Evolutionary conservation across 257 asterid genomes (phyloP), one percentile per base, ranked within the genome.

Genomic region (Plectranthus barbatus): DNA sequence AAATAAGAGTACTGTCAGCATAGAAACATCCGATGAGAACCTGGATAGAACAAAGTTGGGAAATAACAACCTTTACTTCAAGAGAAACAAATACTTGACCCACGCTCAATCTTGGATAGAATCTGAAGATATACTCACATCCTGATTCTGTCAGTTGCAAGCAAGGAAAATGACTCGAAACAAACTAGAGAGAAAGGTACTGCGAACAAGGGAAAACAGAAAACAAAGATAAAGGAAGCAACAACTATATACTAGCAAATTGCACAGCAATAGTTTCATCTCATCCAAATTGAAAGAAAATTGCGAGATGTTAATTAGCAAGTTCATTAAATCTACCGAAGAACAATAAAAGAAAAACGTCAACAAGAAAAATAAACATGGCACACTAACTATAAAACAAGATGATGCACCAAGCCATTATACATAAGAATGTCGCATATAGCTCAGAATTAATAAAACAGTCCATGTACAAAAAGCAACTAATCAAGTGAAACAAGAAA

Each of bases 61-160:
- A 54, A 51, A 68, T 53, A 45, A 65, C 60, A 67, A 85, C 99
- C 99, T 90, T 84, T 60, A 80, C 79, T 67, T 85, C 95, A 63
- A 83, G 70, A 72, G 57, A 80, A 64, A 79, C 77, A 44, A 90
- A 72, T 45, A 82, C 79, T 56, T 82, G 84, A 31, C 91, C 95
- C 86, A 93, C 54, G 71, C 68, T 87, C 84, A 90, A 51, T 76
- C 75, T 77, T 15, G 99, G 97, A 72, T 72, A 90, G 76, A 80
- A 93, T 77, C 99, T 93, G 89, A 77, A 78, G 17, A 59, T 18
- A 57, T 21, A 14, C 29, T 37, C 59, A 71, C 36, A 39, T 24
- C 57, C 60, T 62, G 50, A 46, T n/a, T 37, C 14, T 73, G 60
- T 76, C 71, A 80, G 76, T 71, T 68, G 69, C 72, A 56, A 61